These are phyloP conservation scores for Gypsophila paniculata DNA, from an alignment of 179 eudicot species.

Conservation along the genomic window DNA sequence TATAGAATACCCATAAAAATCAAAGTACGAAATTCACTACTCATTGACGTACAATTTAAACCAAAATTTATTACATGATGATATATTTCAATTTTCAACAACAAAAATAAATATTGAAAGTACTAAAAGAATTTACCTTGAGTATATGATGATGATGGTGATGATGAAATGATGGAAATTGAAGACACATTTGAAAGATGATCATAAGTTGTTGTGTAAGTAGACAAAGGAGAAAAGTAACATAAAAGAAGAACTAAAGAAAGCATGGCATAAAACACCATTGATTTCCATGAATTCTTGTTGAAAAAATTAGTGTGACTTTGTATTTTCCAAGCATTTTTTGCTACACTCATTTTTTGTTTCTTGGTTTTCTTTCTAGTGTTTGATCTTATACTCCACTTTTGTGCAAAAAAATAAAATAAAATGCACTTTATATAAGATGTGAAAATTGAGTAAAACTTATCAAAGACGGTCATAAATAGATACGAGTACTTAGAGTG, in stretches of 20 bases:
- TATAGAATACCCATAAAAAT: too few species aligned
- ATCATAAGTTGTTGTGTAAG: constrained; percentile 12
- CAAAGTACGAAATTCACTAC: too few species aligned
- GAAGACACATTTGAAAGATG: constrained; percentile 20
- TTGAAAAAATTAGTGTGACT: constrained; percentile 7
- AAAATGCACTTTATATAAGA: neutral
- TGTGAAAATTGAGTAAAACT: too few species aligned
- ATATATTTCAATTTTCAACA: neutral
- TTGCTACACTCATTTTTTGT: constrained; percentile 14
- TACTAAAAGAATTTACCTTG: constrained; percentile 34
- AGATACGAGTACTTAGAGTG: too few species aligned
- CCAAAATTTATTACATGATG: neutral
- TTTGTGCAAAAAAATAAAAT: neutral
- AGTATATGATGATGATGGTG: neutral
- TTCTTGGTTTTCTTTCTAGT: neutral
- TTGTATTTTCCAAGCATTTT: constrained; percentile 18
- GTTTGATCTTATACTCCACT: neutral
- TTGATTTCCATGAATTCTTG: constrained; percentile 18
- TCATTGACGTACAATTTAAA: neutral
- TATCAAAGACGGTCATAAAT: too few species aligned
- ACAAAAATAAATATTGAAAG: neutral
- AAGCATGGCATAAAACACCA: constrained; percentile 40
- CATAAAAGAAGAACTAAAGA: constrained; percentile 44
- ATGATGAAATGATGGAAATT: constrained; percentile 15
- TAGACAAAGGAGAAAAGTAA: constrained; percentile 42